Evolutionary conservation across 2,329 filamentous ascomycete genomes (phyloP).

Genomic region (Pseudogymnoascus sp.): DNA sequence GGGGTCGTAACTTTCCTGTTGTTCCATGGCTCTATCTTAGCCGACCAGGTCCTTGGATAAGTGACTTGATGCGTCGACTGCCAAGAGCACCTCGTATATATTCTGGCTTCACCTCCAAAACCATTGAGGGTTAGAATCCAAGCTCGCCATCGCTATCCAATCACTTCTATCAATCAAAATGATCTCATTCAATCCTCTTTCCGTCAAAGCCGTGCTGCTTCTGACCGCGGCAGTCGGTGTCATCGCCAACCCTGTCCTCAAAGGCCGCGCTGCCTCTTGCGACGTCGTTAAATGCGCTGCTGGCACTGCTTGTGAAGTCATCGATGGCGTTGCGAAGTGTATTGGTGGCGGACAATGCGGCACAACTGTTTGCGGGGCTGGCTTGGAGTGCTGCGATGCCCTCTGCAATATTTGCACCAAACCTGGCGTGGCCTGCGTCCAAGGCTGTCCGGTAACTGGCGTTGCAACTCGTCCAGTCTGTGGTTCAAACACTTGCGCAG

Average conservation of each 20-base stretch:
- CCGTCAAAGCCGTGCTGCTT: background rate
- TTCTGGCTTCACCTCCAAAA: background rate
- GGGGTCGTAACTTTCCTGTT: background rate
- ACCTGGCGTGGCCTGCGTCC: background rate
- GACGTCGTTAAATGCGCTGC: background rate
- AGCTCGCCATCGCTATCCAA: conserved; percentile 1
- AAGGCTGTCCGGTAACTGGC: background rate
- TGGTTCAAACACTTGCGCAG: background rate
- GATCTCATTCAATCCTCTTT: background rate
- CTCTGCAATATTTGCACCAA: background rate
- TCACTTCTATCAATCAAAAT: background rate
- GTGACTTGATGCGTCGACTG: background rate
- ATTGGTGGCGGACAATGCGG: background rate
- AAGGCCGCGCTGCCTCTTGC: background rate
- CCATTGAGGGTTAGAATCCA: background rate
- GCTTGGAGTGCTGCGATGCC: background rate
- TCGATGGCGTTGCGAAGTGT: background rate
- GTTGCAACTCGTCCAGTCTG: background rate
- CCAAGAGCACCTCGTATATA: conserved; percentile 7
- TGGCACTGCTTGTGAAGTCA: background rate
- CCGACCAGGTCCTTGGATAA: background rate
- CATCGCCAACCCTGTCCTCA: background rate
- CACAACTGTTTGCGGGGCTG: background rate
- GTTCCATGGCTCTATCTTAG: background rate
- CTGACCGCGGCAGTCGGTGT: background rate